A percentile compares a stretch with the other conserved stretches of the same genome.
Conservation (phyloP, 352 stramenopile genomes). For the Phytophthora lateralis region DNA sequence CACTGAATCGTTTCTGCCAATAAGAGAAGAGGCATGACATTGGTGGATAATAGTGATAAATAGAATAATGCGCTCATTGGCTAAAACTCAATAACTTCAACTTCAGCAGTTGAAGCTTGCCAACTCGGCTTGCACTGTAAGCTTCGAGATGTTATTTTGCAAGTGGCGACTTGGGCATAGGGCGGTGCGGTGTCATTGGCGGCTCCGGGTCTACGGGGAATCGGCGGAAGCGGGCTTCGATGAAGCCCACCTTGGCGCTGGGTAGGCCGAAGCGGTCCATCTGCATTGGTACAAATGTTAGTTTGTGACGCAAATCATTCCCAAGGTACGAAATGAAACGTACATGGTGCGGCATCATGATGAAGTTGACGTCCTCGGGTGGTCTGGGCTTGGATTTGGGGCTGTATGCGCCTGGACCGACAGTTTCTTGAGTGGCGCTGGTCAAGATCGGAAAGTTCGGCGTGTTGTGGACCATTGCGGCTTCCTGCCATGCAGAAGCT, state of each 20-base stretch:
- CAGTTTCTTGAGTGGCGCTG: slow-evolving; percentile 51
- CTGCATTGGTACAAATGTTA: slow-evolving; percentile 7
- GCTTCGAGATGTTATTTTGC: neutral
- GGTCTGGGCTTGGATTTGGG: slow-evolving; percentile 19
- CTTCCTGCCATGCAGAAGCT: slow-evolving; percentile 38
- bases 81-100: slow-evolving; percentile 12
- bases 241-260: slow-evolving; percentile 47
- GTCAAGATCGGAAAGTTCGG: slow-evolving; percentile 64
- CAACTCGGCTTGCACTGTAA: neutral
- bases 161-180: slow-evolving; percentile 8
- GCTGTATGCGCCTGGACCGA: slow-evolving; percentile 64
- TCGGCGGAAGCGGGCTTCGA: slow-evolving; percentile 70
- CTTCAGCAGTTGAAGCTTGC: slow-evolving; percentile 8
- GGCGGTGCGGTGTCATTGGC: slow-evolving; percentile 13
- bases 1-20: slow-evolving; percentile 25
- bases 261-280: slow-evolving; percentile 70
- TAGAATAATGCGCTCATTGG: slow-evolving; percentile 8
- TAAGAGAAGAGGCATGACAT: neutral
- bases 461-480: slow-evolving; percentile 78
- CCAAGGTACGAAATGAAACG: slow-evolving; percentile 6
- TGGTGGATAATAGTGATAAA: neutral
- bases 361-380: slow-evolving; percentile 63
- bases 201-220: slow-evolving; percentile 58
- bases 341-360: slow-evolving; percentile 76
- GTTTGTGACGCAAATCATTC: neutral